phyloP scores from a whole-genome alignment of 2,329 filamentous ascomycete genomes.

The Apiospora hydei region DNA sequence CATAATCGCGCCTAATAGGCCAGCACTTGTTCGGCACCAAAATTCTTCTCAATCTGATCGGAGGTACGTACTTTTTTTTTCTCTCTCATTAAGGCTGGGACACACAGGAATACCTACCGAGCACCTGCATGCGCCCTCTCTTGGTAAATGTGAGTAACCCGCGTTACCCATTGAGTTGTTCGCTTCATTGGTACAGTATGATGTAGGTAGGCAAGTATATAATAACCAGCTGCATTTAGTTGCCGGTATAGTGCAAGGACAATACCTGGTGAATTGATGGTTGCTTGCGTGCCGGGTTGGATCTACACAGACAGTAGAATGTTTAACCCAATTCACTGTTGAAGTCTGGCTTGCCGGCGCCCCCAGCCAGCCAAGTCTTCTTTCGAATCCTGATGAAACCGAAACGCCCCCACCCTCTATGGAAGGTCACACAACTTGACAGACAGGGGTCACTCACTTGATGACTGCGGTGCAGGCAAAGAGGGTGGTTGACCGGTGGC shows the following conservation, averaged over 20 bases:
- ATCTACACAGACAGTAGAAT: background rate
- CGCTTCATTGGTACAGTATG: background rate
- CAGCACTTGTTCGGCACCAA: slow-evolving; percentile 2
- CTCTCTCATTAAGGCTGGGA: background rate
- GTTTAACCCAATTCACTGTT: slow-evolving; percentile 10
- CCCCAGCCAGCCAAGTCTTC: slow-evolving; percentile 12
- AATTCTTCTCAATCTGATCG: slow-evolving; percentile 14
- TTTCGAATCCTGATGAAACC: slow-evolving; percentile 22
- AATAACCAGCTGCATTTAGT: background rate
- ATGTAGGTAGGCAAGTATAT: background rate
- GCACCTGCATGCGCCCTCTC: slow-evolving; percentile 8
- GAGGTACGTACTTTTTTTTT: background rate
- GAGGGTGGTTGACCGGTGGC: slow-evolving; percentile 3
- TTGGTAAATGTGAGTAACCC: slow-evolving; percentile 14
- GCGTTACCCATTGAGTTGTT: slow-evolving; percentile 12
- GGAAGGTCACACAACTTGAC: slow-evolving; percentile 17
- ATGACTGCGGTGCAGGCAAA: background rate
- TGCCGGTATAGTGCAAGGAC: background rate
- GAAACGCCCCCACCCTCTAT: slow-evolving; percentile 20
- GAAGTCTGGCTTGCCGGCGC: slow-evolving; percentile 14
- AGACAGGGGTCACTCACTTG: slow-evolving; percentile 6
- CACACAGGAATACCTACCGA: slow-evolving; percentile 18
- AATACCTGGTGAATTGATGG: background rate
- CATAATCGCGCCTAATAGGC: slow-evolving; percentile 19
- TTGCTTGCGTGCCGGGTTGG: background rate